Evolutionary conservation across 805 yeast genomes (phyloP).

Genomic region (Wickerhamomyces bisporus): DNA sequence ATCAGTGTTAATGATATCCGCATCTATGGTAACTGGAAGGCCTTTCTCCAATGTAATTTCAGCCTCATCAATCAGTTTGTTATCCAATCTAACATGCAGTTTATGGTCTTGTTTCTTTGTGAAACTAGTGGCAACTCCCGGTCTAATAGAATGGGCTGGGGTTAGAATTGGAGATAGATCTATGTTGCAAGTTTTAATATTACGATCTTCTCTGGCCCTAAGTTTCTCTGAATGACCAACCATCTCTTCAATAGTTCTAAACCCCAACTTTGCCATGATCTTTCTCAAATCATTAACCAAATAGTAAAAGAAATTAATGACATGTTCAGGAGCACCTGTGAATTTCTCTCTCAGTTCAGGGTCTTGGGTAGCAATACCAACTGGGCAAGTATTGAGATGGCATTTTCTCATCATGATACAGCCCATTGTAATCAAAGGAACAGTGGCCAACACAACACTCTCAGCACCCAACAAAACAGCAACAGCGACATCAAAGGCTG

Average conservation of each 20-base stretch:
- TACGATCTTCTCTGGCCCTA: conserved; percentile 79
- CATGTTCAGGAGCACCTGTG: conserved; percentile 97
- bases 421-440: conserved; percentile 96
- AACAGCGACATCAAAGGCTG: conserved; percentile 95
- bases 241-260: conserved; percentile 95
- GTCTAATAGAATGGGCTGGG: conserved; percentile 94
- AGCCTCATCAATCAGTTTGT: conserved; percentile 93
- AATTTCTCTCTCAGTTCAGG: conserved; percentile 89
- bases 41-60: conserved; percentile 94
- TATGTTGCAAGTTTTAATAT: conserved; percentile 84
- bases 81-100: conserved; percentile 88
- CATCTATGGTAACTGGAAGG: conserved; percentile 91
- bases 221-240: conserved; percentile 94
- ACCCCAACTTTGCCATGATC: conserved; percentile 93
- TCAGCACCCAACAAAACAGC: conserved; percentile 97
- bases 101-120: conserved; percentile 92
- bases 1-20: conserved; percentile 91
- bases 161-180: conserved; percentile 92
- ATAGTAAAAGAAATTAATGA: conserved; percentile 94
- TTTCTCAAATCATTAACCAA: conserved; percentile 86
- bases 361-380: conserved; percentile 98
- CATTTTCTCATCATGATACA: conserved; percentile 96
- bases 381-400: conserved; percentile 93
- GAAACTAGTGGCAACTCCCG: conserved; percentile 92
- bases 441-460: conserved; percentile 97